These are phyloP conservation scores for Picea glauca DNA, from an alignment of 75 land plant species.

Conservation along the genomic window DNA sequence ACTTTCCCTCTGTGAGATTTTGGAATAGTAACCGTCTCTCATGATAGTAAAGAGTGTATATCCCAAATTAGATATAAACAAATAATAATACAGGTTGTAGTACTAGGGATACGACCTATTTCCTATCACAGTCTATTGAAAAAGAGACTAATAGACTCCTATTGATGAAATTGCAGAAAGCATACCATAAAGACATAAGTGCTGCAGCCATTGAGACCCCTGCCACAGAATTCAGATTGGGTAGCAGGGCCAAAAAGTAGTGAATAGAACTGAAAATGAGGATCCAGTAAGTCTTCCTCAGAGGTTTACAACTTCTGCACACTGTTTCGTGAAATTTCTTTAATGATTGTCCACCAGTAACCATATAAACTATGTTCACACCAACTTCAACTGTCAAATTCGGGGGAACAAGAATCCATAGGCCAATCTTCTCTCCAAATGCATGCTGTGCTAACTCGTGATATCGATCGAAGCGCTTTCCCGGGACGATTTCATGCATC, in stretches of 20 bases:
- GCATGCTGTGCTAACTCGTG: constrained; percentile 51
- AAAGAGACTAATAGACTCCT: not conserved
- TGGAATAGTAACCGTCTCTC: not conserved
- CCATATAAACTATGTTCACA: constrained; percentile 46
- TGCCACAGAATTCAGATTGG: constrained; percentile 80
- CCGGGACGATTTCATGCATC: constrained; percentile 7
- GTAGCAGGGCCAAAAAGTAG: constrained; percentile 76
- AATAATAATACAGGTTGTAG: not conserved
- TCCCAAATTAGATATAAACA: not conserved
- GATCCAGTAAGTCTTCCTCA: constrained; percentile 67
- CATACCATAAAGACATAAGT: constrained; percentile 76
- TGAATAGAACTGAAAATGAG: constrained; percentile 71
- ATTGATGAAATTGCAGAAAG: not conserved
- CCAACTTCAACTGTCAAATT: constrained; percentile 41
- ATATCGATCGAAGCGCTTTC: constrained; percentile 31
- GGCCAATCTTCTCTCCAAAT: constrained; percentile 34
- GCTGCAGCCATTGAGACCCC: constrained; percentile 84
- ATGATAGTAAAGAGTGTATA: not conserved
- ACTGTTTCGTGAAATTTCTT: constrained; percentile 26
- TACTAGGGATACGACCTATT: not conserved
- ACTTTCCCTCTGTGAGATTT: not conserved
- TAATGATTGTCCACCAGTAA: constrained; percentile 42
- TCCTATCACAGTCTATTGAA: not conserved
- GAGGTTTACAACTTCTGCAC: constrained; percentile 30
- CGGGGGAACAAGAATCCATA: constrained; percentile 49